Conservation (phyloP, 768 basidiomycete species). For the Tylopilus plumbeoviolaceoides region DNA sequence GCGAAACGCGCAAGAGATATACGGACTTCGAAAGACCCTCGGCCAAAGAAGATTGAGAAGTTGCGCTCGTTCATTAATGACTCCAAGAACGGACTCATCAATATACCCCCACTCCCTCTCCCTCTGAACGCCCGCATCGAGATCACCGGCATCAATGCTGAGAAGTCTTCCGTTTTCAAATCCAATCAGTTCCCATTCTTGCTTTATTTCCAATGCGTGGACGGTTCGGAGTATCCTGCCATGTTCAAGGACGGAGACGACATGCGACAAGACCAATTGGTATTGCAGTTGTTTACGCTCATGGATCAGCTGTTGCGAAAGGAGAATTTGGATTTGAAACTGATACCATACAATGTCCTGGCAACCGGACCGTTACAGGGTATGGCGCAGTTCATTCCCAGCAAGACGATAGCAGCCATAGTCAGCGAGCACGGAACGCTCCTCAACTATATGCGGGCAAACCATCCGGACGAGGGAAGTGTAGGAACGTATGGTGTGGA, state of each 20-base stretch:
- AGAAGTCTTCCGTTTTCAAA: constrained; percentile 95
- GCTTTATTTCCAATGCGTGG: constrained; percentile 83
- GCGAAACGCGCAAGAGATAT: constrained; percentile 85
- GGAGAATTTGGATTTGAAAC: constrained; percentile 90
- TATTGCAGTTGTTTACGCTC: constrained; percentile 96
- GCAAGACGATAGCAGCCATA: constrained; percentile 93
- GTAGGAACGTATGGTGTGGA: constrained; percentile 95
- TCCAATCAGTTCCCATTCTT: constrained; percentile 92
- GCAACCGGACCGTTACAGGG: constrained; percentile 91
- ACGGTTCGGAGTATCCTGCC: constrained; percentile 84
- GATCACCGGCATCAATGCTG: constrained; percentile 82
- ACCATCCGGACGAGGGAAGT: constrained; percentile 92
- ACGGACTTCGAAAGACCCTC: constrained; percentile 84
- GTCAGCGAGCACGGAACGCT: constrained; percentile 88
- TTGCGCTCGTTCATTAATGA: constrained; percentile 82
- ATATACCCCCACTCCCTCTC: constrained; percentile 77
- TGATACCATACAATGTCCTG: constrained; percentile 89
- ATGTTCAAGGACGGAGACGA: constrained; percentile 99
- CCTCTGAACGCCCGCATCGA: constrained; percentile 87
- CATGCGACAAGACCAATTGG: constrained; percentile 96
- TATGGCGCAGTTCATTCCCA: constrained; percentile 94
- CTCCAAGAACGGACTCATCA: constrained; percentile 76
- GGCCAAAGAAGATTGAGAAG: constrained; percentile 97
- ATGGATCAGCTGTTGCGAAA: constrained; percentile 93
- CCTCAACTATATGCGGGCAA: constrained; percentile 80